Evolutionary conservation across 2,329 filamentous ascomycete species (phyloP).

Genomic region (Rhinocladiella mackenziei): DNA sequence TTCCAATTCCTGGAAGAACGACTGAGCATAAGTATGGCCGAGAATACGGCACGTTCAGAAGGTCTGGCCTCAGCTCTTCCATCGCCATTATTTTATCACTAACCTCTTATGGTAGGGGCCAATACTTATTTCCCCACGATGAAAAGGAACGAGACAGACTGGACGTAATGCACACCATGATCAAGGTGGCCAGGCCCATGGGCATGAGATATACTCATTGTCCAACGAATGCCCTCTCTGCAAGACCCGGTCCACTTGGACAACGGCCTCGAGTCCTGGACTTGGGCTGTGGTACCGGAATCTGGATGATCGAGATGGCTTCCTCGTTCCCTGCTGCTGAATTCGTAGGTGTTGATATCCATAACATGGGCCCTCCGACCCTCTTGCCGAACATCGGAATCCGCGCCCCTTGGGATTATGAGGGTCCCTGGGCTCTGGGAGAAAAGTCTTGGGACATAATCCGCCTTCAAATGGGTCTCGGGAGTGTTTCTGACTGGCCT

Average conservation of each 20-base stretch:
- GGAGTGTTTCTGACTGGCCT: conserved; percentile 73
- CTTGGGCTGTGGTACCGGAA: conserved; percentile 80
- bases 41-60: conserved; percentile 25
- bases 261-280: conserved; percentile 51
- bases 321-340: conserved; percentile 60
- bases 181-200: conserved; percentile 59
- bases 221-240: too few species aligned
- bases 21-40: conserved; percentile 17
- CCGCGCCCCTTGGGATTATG: conserved; percentile 67
- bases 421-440: conserved; percentile 66
- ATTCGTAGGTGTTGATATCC: conserved; percentile 59
- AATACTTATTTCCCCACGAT: conserved; percentile 75
- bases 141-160: conserved; percentile 72
- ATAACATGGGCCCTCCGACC: conserved; percentile 58
- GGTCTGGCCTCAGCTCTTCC: conserved; percentile 8
- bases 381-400: conserved; percentile 68
- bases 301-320: conserved; percentile 85
- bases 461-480: conserved; percentile 73
- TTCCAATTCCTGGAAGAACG: conserved; percentile 1
- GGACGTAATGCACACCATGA: conserved; percentile 77
- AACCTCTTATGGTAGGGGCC: conserved; percentile 41
- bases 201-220: conserved; percentile 37
- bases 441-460: conserved; percentile 75
- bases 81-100: conserved; percentile 3
- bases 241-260: conserved; percentile 5